Evolutionary conservation across 1,284 basidiomycete genomes (phyloP), one percentile per base, ranked within the genome.

Genomic region (Fomitopsis pinicola): DNA sequence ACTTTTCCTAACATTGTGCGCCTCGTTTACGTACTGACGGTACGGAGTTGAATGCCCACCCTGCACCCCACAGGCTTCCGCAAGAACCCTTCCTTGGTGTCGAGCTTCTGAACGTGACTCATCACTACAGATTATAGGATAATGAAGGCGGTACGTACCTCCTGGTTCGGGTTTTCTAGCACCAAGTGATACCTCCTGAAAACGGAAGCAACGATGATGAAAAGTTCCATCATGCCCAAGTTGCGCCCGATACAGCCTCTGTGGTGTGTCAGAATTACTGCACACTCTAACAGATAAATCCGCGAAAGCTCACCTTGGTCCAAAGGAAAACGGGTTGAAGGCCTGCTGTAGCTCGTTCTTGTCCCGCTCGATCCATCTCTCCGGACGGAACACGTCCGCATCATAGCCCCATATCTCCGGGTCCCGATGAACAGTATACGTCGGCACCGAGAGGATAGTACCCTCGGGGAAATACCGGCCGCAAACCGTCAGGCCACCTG

Each of bases 381-480:
- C 92, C 0, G 90, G 91, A 42, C 90, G 76, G 76, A 82, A 94
- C 15, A 70, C 80, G 33, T 91, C 87, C n/a, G 81, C 79, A 68
- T 95, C 93, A 3, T 83, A 80, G 12, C 94, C 93, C 90, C 92
- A 96, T 6, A 89, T 79, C 1, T 68, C 70, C 57, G 74, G 69
- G 70, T 92, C 84, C 52, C 91, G 86, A 71, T 95, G 92, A 52
- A 94, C 86, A 10, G 91, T 87, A 73, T 87, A 94, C 40, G 84
- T 87, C 14, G 89, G 88, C 7, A 92, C 89, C 59, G 86, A 88
- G 57, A 92, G 77, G n/a, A 91, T 75, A 0, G 88, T 79, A 17
- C 91, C 93, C 54, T 80, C 80, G 30, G 85, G 84, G 82, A 94
- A 94, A 67, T 78, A 77, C 61, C 80, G 72, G 8, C 82, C 89